These are phyloP conservation scores for Kuraishia hungarica DNA, from an alignment of 805 yeast genomes.

Conservation along the genomic window DNA sequence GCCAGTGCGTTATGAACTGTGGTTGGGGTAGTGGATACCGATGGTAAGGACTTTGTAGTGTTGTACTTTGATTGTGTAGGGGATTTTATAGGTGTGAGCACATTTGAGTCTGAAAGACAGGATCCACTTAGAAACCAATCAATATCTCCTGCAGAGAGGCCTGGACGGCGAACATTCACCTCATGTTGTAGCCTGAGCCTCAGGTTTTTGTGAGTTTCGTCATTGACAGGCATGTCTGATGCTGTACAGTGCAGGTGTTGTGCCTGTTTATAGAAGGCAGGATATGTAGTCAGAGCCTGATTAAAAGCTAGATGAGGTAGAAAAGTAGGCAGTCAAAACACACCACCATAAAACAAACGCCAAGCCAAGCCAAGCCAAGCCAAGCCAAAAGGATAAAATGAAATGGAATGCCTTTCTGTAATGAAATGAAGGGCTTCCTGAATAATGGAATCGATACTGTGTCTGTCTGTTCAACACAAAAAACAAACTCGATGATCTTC, in stretches of 20 bases:
- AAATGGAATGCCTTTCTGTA: too few species aligned
- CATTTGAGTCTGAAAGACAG: not conserved
- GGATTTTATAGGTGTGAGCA: conserved; percentile 15
- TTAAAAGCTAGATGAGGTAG: too few species aligned
- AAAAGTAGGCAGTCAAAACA: too few species aligned
- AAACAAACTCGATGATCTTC: too few species aligned
- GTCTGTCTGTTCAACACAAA: too few species aligned
- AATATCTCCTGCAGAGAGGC: not conserved
- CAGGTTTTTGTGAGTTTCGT: not conserved
- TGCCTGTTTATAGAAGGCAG: not conserved
- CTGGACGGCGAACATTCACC: not conserved
- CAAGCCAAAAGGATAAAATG: too few species aligned
- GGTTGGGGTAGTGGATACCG: conserved; percentile 12
- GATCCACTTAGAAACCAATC: conserved; percentile 4
- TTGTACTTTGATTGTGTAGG: conserved; percentile 16
- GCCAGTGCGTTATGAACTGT: conserved; percentile 3
- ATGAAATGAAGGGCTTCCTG: too few species aligned
- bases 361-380: too few species aligned
- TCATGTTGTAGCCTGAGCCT: conserved; percentile 2
- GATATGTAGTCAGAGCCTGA: not conserved
- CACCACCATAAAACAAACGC: too few species aligned
- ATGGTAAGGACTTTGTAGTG: conserved; percentile 18
- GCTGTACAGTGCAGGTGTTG: not conserved
- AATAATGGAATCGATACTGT: too few species aligned
- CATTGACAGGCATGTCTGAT: not conserved